These are phyloP conservation scores for Starmerella powellii DNA, from an alignment of 805 yeast species.

Conservation along the genomic window DNA sequence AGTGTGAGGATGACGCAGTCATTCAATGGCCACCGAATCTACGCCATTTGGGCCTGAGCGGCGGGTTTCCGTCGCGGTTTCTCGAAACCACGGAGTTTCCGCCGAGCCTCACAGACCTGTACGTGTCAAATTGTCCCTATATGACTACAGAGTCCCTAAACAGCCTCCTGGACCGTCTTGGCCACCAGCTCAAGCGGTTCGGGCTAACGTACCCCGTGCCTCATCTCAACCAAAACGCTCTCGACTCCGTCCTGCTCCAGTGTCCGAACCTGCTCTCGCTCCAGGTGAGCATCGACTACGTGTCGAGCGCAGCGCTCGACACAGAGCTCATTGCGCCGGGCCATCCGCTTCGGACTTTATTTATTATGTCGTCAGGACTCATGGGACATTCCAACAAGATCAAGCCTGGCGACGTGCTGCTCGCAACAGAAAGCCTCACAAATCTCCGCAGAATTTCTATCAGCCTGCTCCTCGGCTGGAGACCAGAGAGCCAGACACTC, in stretches of 20 bases:
- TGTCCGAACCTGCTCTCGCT: conserved; percentile 62
- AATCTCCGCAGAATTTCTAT: conserved; percentile 49
- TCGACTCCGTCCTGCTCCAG: conserved; percentile 59
- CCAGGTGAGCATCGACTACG: conserved; percentile 69
- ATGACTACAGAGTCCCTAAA: conserved; percentile 55
- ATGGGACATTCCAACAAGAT: conserved; percentile 71
- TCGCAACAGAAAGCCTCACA: conserved; percentile 77
- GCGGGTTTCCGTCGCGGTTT: conserved; percentile 80
- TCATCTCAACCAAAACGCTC: conserved; percentile 49
- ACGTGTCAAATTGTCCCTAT: conserved; percentile 79
- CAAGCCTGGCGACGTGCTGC: conserved; percentile 77
- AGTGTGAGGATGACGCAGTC: conserved; percentile 38
- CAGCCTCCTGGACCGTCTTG: conserved; percentile 49
- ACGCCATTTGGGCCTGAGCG: conserved; percentile 63
- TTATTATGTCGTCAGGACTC: conserved; percentile 71
- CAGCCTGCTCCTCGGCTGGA: conserved; percentile 78
- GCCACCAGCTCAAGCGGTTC: conserved; percentile 49
- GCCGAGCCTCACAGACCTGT: conserved; percentile 50
- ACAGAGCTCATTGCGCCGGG: conserved; percentile 26
- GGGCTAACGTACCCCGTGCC: conserved; percentile 85
- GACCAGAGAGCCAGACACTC: conserved; percentile 42
- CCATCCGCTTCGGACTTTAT: conserved; percentile 48
- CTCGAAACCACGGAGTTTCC: conserved; percentile 64
- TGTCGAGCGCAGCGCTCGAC: conserved; percentile 37
- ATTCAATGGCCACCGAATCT: conserved; percentile 71